phyloP scores from a whole-genome alignment of 1,284 basidiomycete species.

The Baeospora myosura region DNA sequence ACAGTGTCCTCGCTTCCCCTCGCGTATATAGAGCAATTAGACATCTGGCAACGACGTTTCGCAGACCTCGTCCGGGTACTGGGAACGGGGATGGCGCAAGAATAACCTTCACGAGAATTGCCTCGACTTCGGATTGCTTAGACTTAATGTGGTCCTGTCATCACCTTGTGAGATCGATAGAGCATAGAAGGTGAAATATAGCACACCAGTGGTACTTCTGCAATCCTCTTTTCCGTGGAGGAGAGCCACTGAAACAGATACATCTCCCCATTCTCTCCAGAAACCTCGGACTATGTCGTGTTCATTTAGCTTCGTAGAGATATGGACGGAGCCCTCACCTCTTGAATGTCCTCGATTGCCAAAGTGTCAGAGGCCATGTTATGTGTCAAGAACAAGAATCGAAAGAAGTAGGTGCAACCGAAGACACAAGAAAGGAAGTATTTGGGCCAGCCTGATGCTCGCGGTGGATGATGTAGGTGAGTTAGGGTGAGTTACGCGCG shows the following conservation, averaged over 20 bases:
- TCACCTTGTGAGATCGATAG: constrained; percentile 6
- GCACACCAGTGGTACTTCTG: constrained; percentile 42
- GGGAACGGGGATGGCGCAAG: constrained; percentile 59
- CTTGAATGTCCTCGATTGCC: too few species aligned
- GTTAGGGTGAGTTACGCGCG: too few species aligned
- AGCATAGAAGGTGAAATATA: constrained; percentile 6
- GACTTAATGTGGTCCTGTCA: constrained; percentile 59
- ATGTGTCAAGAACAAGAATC: too few species aligned
- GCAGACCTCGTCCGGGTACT: constrained; percentile 76
- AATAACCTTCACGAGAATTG: constrained; percentile 56
- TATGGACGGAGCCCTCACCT: too few species aligned
- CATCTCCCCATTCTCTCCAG: constrained; percentile 71
- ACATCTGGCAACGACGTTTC: constrained; percentile 76
- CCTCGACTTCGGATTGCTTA: constrained; percentile 54
- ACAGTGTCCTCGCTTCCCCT: constrained; percentile 79
- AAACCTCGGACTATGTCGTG: constrained; percentile 66
- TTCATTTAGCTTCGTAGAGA: too few species aligned
- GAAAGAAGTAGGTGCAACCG: too few species aligned
- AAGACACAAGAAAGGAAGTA: too few species aligned
- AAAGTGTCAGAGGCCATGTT: too few species aligned
- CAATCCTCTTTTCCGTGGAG: constrained; percentile 54
- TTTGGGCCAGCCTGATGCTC: too few species aligned
- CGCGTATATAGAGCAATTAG: constrained; percentile 72
- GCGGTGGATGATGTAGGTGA: too few species aligned
- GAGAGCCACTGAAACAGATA: constrained; percentile 81